phyloP scores from a whole-genome alignment of 2,329 filamentous ascomycete genomes.

The Escovopsis sp. region DNA sequence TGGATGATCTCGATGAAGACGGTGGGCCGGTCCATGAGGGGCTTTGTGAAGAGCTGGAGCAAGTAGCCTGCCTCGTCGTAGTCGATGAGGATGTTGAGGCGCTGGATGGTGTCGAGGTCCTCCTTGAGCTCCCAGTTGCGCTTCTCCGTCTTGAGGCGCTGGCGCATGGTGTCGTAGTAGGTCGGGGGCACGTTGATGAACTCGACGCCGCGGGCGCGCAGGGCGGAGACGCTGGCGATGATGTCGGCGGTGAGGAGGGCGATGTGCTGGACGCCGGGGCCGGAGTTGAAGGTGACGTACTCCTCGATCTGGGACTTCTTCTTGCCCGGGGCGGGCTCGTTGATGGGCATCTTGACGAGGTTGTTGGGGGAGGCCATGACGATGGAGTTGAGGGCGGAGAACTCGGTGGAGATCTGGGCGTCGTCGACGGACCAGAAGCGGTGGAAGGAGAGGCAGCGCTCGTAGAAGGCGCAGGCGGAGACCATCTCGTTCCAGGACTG shows the following conservation, averaged over 20 bases:
- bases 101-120: constrained; percentile 61
- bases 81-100: constrained; percentile 79
- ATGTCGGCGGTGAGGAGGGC: constrained; percentile 74
- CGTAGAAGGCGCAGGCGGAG: constrained; percentile 56
- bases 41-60: constrained; percentile 64
- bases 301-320: constrained; percentile 92
- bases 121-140: constrained; percentile 53
- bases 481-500: constrained; percentile 88
- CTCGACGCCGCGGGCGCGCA: constrained; percentile 77
- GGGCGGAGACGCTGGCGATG: constrained; percentile 56
- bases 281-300: constrained; percentile 78
- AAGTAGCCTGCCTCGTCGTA: constrained; percentile 89
- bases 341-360: constrained; percentile 94
- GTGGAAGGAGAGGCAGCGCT: constrained; percentile 80
- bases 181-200: constrained; percentile 82
- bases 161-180: constrained; percentile 68
- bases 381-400: constrained; percentile 72
- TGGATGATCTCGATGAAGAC: constrained; percentile 97
- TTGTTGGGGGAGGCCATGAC: constrained; percentile 83
- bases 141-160: constrained; percentile 51
- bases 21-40: constrained; percentile 83
- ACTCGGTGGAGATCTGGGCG: constrained; percentile 82
- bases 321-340: constrained; percentile 82
- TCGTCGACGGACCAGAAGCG: constrained; percentile 97
- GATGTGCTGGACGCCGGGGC: constrained; percentile 85